These are phyloP conservation scores for Hyparrhenia diplandra DNA, from an alignment of 176 grass and related monocot species.

Conservation along the genomic window DNA sequence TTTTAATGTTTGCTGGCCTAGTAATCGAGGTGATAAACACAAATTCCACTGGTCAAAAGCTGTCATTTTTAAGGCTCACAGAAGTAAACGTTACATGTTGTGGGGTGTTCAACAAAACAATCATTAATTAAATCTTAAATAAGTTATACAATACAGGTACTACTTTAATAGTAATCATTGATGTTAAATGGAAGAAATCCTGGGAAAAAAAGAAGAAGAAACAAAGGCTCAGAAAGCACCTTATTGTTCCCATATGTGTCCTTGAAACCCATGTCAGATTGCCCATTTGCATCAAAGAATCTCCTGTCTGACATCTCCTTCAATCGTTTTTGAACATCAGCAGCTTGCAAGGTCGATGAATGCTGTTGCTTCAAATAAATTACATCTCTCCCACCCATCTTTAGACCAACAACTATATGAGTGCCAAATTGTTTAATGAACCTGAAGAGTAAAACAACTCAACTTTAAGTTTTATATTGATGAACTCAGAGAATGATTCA, in stretches of 20 bases:
- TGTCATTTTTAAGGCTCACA: background rate
- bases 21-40: background rate
- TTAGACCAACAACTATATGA: conserved; percentile 89
- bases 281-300: conserved; percentile 54
- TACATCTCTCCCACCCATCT: conserved; percentile 98
- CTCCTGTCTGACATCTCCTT: conserved; percentile 79
- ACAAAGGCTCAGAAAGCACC: conserved; percentile 40
- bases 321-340: conserved; percentile 87
- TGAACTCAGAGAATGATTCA: background rate
- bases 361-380: conserved; percentile 89
- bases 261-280: conserved; percentile 53
- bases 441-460: conserved; percentile 44
- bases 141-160: background rate
- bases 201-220: background rate
- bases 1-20: background rate
- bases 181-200: background rate
- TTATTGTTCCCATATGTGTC: conserved; percentile 59
- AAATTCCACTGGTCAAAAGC: background rate
- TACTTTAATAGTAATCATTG: background rate
- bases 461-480: background rate
- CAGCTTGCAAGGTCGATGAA: conserved; percentile 66
- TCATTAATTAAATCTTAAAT: background rate
- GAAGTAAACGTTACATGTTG: background rate
- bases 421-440: conserved; percentile 95
- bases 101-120: background rate